Conservation (phyloP, 1,139 yeast genomes). For the Geotrichum aggregatum region DNA sequence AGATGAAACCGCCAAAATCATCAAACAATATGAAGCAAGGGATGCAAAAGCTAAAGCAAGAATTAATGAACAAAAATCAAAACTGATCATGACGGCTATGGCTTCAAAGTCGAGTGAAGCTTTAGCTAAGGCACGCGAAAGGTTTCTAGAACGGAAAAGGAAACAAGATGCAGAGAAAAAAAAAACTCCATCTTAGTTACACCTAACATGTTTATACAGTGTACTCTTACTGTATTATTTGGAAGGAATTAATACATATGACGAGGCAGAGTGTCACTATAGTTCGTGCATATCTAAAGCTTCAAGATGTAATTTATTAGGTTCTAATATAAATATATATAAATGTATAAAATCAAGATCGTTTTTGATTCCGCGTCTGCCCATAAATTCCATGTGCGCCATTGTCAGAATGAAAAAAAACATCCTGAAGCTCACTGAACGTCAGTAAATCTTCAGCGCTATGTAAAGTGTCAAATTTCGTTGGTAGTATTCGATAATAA, state of each 20-base stretch:
- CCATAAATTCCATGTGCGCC: no score
- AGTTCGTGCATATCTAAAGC: no score
- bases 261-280: no score
- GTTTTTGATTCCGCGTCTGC: neutral
- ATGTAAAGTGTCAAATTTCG: neutral
- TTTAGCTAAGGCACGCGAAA: conserved; percentile 32
- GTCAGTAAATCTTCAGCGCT: conserved; percentile 6
- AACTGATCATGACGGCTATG: conserved; percentile 30
- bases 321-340: neutral
- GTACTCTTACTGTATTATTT: no score
- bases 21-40: conserved; percentile 51
- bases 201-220: neutral
- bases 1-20: conserved; percentile 48
- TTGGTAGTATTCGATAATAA: neutral
- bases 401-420: neutral
- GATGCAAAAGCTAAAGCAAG: conserved; percentile 47
- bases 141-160: conserved; percentile 34
- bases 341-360: neutral
- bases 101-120: conserved; percentile 20
- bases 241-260: no score
- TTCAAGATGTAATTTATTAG: no score
- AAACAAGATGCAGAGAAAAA: neutral
- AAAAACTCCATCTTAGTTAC: neutral
- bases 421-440: conserved; percentile 2
- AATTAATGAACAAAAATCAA: conserved; percentile 47